Base-by-base conservation (phyloP, 1,139 yeast genomes). In the Yamadazyma blattariae region DNA sequence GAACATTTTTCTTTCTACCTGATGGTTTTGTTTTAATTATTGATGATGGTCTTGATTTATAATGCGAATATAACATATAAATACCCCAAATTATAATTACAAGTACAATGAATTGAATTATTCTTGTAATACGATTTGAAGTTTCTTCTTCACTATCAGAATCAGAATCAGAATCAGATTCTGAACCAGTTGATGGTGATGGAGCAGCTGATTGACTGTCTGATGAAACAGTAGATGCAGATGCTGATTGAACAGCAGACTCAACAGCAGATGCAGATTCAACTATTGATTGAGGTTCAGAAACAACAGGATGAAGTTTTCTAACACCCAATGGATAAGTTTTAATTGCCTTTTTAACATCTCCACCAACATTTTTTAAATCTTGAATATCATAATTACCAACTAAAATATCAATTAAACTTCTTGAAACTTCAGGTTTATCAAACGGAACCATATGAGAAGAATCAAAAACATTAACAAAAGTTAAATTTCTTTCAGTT, bases 401-500 rank as follows among this genome's bases (percentile, higher is more conserved):
- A 8, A 62, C 52, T 21, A 71, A 51, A 16, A 77, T 42, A 50
- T 83, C 90, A 29, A 83, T 61, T 33, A 92, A 64, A 21, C 90
- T 88, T 46, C 89, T 68, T 7, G 90, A 74, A 22, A 76, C 68
- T 30, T 71, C 77, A 1, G 95, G 87, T 36, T 77, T 61, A 54
- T 92, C 97, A 49, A 78, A 84, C 1, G 98, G 96, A 16, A 90
- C 95, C 99, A 92, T 92, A 55, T 92, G 98, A 4, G 95, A 82
- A 0, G 96, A 77, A 48, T 87, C 78, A 52, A 65, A 78, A 2
- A 90, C 77, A 43, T 80, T 77, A 20, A 87, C 77, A 56, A 82
- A 85, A 0, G 96, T 85, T 50, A 92, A 66, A 50, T 87, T 87
- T 43, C 89, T 72, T 37, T 80, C 90, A 12, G 51, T 55, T 41